Evolutionary conservation across 2,329 filamentous ascomycete genomes (phyloP), one percentile per base, ranked within the genome.

Genomic region (Paecilomyces niveus): DNA sequence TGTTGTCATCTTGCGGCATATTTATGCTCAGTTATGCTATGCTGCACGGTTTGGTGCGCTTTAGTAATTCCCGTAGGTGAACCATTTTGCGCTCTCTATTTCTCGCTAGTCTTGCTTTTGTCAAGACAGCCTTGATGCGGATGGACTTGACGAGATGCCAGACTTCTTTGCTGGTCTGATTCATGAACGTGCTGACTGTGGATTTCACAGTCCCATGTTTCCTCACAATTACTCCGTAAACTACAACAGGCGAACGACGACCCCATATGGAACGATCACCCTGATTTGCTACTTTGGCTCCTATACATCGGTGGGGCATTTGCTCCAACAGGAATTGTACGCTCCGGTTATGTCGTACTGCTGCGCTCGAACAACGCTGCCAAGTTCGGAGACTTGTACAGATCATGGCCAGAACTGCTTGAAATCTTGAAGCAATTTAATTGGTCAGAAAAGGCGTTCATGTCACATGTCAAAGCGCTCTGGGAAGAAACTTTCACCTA

Each of bases 1-100:
- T 76, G 71, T 57, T 77, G 73, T n/a, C 63, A 68, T 52, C 65
- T 78, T 1, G 76, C 73, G 1, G 72, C 73, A 8, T 79, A 78
- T 64, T 32, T 79, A n/a, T 76, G 71, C 56, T 74, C 76, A 2
- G 64, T 59, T 6, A 76, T 73, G 70, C 54, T 79, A 0, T 68
- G 76, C 50, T 79, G 76, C 60, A 78, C 67, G 33, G 26, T 75
- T 3, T 79, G 77, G 77, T 65, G 70, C 15, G 64, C 66, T 29
- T 71, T 67, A 10, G 64, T 71, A 0, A 72, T 79, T 58, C 77
- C 77, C 0, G 76, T 79, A 63, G 59, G 75, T 69, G n/a, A n/a
- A n/a, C n/a, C n/a, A n/a, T n/a, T n/a, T n/a, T n/a, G n/a, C n/a
- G n/a, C n/a, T n/a, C n/a, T n/a, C n/a, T n/a, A n/a, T n/a, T n/a